These are phyloP conservation scores for Verticillium longisporum DNA, from an alignment of 2,329 filamentous ascomycete species.

Conservation along the genomic window DNA sequence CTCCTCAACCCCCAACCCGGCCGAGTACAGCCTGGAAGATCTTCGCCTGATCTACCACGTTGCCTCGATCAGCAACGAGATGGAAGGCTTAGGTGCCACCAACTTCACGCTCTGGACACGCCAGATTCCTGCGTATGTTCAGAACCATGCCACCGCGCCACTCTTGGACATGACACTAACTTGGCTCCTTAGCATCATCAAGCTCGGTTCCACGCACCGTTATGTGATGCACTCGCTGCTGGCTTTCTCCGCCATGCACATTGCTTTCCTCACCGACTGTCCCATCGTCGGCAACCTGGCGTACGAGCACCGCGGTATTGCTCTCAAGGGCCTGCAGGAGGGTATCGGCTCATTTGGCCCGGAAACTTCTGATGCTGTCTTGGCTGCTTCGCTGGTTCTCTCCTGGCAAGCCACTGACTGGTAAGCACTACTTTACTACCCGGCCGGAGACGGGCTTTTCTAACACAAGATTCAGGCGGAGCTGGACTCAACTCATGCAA, in stretches of 20 bases:
- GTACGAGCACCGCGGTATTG: slow-evolving; percentile 80
- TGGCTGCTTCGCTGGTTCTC: slow-evolving; percentile 84
- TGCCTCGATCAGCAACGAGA: slow-evolving; percentile 75
- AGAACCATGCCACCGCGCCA: background rate
- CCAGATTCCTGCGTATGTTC: slow-evolving; percentile 80
- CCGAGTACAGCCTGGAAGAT: slow-evolving; percentile 68
- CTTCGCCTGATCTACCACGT: slow-evolving; percentile 88
- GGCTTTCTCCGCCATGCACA: slow-evolving; percentile 89
- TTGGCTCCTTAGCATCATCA: slow-evolving; percentile 56
- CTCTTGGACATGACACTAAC: slow-evolving; percentile 15
- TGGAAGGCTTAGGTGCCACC: slow-evolving; percentile 69
- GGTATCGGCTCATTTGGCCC: slow-evolving; percentile 80
- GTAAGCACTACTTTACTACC: slow-evolving; percentile 49
- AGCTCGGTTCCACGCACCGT: slow-evolving; percentile 70
- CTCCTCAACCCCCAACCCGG: slow-evolving; percentile 67
- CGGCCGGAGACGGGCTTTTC: slow-evolving; percentile 17
- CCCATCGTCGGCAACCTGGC: slow-evolving; percentile 80
- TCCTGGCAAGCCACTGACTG: slow-evolving; percentile 97
- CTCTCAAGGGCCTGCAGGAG: slow-evolving; percentile 80
- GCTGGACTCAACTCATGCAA: slow-evolving; percentile 89
- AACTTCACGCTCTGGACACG: slow-evolving; percentile 89
- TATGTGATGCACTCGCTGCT: slow-evolving; percentile 94
- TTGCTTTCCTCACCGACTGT: slow-evolving; percentile 84
- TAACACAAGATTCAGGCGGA: slow-evolving; percentile 56
- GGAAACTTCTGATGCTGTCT: slow-evolving; percentile 81